These are phyloP conservation scores for Wickerhamiella australiensis DNA, from an alignment of 805 yeast species.

Conservation along the genomic window DNA sequence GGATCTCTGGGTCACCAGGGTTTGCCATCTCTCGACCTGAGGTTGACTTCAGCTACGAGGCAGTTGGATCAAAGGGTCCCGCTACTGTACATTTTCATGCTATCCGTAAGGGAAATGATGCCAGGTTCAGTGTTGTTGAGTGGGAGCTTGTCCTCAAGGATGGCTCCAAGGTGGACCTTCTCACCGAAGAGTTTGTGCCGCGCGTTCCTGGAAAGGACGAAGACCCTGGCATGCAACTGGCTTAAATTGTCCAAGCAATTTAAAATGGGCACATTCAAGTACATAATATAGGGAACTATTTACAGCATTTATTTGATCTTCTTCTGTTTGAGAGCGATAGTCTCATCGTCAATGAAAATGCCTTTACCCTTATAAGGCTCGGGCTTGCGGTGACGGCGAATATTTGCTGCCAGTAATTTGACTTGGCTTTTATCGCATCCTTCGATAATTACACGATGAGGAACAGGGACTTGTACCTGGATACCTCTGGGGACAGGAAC, in stretches of 20 bases:
- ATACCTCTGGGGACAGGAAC: conserved; percentile 67
- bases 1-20: conserved; percentile 78
- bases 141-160: conserved; percentile 50
- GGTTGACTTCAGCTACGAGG: conserved; percentile 59
- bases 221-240: conserved; percentile 20
- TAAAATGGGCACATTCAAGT: not conserved
- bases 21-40: conserved; percentile 55
- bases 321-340: conserved; percentile 79
- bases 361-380: conserved; percentile 99
- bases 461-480: conserved; percentile 64
- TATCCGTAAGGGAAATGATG: conserved; percentile 46
- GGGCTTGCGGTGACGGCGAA: conserved; percentile 83
- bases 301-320: conserved; percentile 58
- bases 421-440: conserved; percentile 84
- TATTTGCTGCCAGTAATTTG: conserved; percentile 72
- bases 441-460: conserved; percentile 73
- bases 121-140: conserved; percentile 45
- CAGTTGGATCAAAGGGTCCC: conserved; percentile 49
- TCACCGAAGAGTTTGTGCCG: conserved; percentile 36
- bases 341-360: conserved; percentile 81
- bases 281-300: conserved; percentile 3
- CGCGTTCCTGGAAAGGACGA: conserved; percentile 26
- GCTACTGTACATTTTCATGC: conserved; percentile 56
- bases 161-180: conserved; percentile 33
- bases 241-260: not conserved